phyloP scores from a whole-genome alignment of 2,329 filamentous ascomycete species.

The Hypoxylon sp. region DNA sequence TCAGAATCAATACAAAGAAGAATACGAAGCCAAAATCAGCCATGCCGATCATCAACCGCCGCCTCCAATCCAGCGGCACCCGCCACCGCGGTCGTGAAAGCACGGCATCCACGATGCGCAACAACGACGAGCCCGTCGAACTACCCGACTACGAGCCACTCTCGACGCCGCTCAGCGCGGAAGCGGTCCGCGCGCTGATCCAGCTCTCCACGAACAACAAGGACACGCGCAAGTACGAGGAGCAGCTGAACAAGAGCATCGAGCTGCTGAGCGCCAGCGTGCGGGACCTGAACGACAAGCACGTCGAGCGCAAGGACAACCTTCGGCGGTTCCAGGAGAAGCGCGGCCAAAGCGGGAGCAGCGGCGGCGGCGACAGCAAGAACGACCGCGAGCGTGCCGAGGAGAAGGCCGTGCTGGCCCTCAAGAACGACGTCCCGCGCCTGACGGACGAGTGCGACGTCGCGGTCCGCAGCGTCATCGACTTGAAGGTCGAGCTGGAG shows the following conservation, averaged over 20 bases:
- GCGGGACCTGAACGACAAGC: conserved; percentile 65
- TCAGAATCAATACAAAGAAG: background rate
- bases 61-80: conserved; percentile 44
- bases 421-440: conserved; percentile 59
- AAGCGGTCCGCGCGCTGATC: conserved; percentile 58
- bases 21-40: background rate
- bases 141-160: conserved; percentile 68
- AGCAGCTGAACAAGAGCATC: conserved; percentile 63
- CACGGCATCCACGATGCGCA: conserved; percentile 29
- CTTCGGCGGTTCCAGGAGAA: conserved; percentile 55
- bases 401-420: conserved; percentile 58
- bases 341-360: conserved; percentile 45
- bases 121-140: conserved; percentile 45
- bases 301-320: conserved; percentile 55
- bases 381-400: conserved; percentile 56
- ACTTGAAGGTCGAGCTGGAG: conserved; percentile 65
- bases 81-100: conserved; percentile 36
- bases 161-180: conserved; percentile 61
- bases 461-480: conserved; percentile 65
- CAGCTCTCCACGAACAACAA: conserved; percentile 61
- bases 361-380: conserved; percentile 53
- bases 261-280: conserved; percentile 63
- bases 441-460: conserved; percentile 64
- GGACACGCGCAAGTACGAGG: conserved; percentile 60
- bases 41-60: conserved; percentile 41